phyloP scores from a whole-genome alignment of 495 filamentous ascomycete species.

The Trichoderma reesei region DNA sequence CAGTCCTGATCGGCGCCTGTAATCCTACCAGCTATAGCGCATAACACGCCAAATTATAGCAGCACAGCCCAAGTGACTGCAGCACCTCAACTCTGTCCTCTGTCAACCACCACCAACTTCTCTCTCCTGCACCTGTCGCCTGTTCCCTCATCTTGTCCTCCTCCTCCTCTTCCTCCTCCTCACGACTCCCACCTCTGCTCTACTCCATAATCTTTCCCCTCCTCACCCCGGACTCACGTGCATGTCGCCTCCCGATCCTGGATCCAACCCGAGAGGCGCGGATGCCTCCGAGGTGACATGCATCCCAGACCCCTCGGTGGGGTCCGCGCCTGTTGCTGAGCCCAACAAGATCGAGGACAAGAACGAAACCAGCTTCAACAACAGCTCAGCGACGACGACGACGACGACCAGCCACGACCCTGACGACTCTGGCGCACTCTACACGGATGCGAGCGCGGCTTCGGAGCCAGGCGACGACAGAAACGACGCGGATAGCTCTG shows the following conservation, averaged over 20 bases:
- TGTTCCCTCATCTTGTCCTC: not conserved
- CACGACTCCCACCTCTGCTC: not conserved
- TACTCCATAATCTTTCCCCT: not conserved
- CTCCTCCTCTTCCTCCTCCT: not conserved
- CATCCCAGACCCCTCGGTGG: slow-evolving; percentile 4
- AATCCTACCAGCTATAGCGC: no score
- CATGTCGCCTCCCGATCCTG: slow-evolving; percentile 5
- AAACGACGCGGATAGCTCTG: not conserved
- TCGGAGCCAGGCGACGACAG: no score
- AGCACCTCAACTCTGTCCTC: not conserved
- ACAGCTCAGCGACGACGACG: not conserved
- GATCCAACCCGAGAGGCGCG: not conserved
- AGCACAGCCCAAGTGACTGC: not conserved
- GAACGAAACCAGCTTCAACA: not conserved
- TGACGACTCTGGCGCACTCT: no score
- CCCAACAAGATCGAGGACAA: not conserved
- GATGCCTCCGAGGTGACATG: slow-evolving; percentile 7
- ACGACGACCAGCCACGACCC: not conserved
- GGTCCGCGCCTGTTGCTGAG: not conserved
- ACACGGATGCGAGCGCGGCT: no score
- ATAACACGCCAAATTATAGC: not conserved
- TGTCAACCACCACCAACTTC: not conserved
- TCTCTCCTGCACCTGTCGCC: not conserved
- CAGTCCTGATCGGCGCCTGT: no score
- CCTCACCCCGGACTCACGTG: slow-evolving; percentile 1